Conservation (phyloP, 2,329 filamentous ascomycete genomes). For the Penicillium thymicola region DNA sequence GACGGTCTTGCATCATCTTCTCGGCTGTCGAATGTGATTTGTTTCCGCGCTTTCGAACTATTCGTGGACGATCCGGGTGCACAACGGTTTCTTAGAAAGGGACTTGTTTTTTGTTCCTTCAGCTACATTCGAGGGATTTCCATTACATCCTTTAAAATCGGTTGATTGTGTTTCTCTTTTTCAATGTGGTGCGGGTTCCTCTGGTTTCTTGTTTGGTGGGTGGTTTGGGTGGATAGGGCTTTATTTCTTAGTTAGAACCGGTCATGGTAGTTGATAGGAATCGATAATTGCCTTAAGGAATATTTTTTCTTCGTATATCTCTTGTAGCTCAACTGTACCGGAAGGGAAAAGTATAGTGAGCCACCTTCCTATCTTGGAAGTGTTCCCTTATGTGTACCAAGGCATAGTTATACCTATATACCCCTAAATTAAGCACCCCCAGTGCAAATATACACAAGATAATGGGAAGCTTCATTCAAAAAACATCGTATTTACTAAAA, state of each 20-base stretch:
- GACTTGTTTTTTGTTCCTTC: not conserved
- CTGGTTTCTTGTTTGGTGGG: not conserved
- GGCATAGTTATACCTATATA: no score
- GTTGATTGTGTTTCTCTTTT: not conserved
- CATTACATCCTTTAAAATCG: not conserved
- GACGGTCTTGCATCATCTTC: not conserved
- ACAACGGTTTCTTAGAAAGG: not conserved
- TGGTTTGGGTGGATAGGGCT: not conserved
- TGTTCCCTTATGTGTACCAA: not conserved
- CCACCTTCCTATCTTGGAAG: not conserved
- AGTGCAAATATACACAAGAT: not conserved
- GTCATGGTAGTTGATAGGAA: conserved; percentile 8
- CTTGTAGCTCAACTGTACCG: not conserved
- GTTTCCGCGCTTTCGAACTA: not conserved
- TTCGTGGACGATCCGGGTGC: conserved; percentile 9
- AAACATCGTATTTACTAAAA: not conserved
- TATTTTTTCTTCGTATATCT: not conserved
- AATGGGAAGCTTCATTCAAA: not conserved
- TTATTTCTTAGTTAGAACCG: conserved; percentile 1
- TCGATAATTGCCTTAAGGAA: not conserved
- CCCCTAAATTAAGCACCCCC: not conserved
- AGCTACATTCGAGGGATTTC: not conserved
- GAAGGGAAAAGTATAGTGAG: not conserved
- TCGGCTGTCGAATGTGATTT: not conserved
- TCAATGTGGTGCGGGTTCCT: not conserved